Evolutionary conservation across 2,329 filamentous ascomycete species (phyloP), one percentile per base, ranked within the genome.

Genomic region (Colletotrichum abscissum): DNA sequence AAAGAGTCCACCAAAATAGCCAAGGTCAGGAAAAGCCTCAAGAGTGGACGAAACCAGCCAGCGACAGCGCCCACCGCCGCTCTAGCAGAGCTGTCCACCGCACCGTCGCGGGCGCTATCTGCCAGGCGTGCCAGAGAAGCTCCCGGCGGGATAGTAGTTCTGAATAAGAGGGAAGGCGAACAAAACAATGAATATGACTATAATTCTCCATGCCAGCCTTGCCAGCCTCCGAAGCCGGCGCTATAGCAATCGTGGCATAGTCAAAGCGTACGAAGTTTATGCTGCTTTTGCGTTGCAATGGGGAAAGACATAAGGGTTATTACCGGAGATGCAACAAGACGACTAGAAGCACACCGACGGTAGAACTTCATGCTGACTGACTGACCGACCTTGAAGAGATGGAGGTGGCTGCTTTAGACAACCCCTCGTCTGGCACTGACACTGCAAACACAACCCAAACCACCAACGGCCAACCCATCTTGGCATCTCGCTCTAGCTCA

Each of bases 31-130:
- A 35, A 60, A 54, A 66, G 63, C 52, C 52, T 57, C 49, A 8
- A 19, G 26, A 5, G 3, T 69, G 11, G 55, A 73, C 70, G 66
- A 65, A 73, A 73, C 60, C 70, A 65, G 70, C 55, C 66, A 63
- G 38, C 69, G 30, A 56, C 58, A 54, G 58, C 28, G 11, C 57
- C 65, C 58, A 56, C 58, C 49, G 33, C 28, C 42, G 42, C 38
- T 6, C 24, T 35, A 55, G 30, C 26, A 55, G 38, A 28, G 58
- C 38, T 62, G 35, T 42, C 1, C 42, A 22, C 33, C 38, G 26
- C 38, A 38, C 19, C 59, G 11, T 30, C 59, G 60, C 60, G 62
- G 42, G 62, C 60, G 62, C 67, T 42, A 56, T 67, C 46, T 46
- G 56, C 56, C 63, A 56, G 68, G 52, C 42, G 16, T 49, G 42